These are phyloP conservation scores for Aureobasidium lini DNA, from an alignment of 2,329 filamentous ascomycete species.

Conservation along the genomic window DNA sequence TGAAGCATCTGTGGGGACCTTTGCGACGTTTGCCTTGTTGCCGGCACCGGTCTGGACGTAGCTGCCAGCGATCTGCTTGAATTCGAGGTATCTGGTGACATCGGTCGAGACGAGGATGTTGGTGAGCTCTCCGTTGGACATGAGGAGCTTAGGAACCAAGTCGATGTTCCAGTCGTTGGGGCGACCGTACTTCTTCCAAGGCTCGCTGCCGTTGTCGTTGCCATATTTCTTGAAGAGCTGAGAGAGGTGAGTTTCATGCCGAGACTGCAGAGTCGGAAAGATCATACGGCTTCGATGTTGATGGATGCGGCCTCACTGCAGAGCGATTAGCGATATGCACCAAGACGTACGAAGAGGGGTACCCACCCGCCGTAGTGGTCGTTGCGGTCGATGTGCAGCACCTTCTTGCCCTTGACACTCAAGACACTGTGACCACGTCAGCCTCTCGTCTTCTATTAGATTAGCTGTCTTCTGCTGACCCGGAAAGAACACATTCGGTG, in stretches of 20 bases:
- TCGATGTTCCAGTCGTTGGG: slow-evolving; percentile 99
- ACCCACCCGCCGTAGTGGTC: slow-evolving; percentile 95
- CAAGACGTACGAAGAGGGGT: slow-evolving; percentile 12
- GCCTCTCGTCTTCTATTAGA: slow-evolving; percentile 16
- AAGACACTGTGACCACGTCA: slow-evolving; percentile 57
- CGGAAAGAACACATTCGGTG: slow-evolving; percentile 98
- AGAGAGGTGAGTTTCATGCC: slow-evolving; percentile 26
- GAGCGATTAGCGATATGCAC: slow-evolving; percentile 20
- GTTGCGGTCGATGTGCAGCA: slow-evolving; percentile 97
- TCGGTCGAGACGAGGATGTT: slow-evolving; percentile 98
- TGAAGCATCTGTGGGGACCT: slow-evolving; percentile 86
- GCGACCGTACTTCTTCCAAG: slow-evolving; percentile 96
- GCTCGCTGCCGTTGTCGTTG: slow-evolving; percentile 77
- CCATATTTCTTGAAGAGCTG: slow-evolving; percentile 97
- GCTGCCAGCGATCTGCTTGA: slow-evolving; percentile 73
- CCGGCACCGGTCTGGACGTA: slow-evolving; percentile 84
- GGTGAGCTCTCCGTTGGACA: slow-evolving; percentile 96
- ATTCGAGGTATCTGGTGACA: slow-evolving; percentile 46
- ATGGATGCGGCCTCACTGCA: slow-evolving; percentile 85
- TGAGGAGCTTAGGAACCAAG: slow-evolving; percentile 94
- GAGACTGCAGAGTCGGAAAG: neutral
- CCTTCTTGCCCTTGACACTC: slow-evolving; percentile 98
- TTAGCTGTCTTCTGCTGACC: slow-evolving; percentile 50
- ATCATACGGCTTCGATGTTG: slow-evolving; percentile 81
- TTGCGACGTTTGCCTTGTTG: slow-evolving; percentile 84